These are phyloP conservation scores for Scheffersomyces spartinae DNA, from an alignment of 805 yeast species.

Conservation along the genomic window DNA sequence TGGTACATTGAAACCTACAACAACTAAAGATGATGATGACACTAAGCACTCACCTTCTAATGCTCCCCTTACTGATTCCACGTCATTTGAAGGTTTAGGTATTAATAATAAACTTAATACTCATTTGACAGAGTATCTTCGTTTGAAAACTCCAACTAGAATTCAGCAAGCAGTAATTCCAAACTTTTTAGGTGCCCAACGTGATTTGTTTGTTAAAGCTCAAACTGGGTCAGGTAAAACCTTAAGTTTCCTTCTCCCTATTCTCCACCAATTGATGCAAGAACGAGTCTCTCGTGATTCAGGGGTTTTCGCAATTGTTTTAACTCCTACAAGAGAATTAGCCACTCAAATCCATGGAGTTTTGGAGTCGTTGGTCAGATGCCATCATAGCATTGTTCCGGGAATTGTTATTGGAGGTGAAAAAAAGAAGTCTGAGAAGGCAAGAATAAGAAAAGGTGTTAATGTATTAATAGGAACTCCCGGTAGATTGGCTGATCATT, in stretches of 20 bases:
- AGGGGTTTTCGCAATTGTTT: slow-evolving; percentile 80
- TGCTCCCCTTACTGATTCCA: slow-evolving; percentile 68
- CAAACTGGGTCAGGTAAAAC: slow-evolving; percentile 99
- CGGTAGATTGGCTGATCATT: slow-evolving; percentile 89
- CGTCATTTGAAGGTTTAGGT: slow-evolving; percentile 65
- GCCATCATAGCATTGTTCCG: slow-evolving; percentile 85
- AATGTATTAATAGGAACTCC: slow-evolving; percentile 96
- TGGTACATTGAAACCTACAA: slow-evolving; percentile 47
- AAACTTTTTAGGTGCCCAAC: slow-evolving; percentile 30
- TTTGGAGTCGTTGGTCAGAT: slow-evolving; percentile 55
- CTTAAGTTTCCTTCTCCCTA: slow-evolving; percentile 74
- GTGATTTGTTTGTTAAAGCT: slow-evolving; percentile 83
- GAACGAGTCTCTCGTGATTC: slow-evolving; percentile 46
- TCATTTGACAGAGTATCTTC: slow-evolving; percentile 46
- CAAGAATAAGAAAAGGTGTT: slow-evolving; percentile 89
- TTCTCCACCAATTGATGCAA: slow-evolving; percentile 58
- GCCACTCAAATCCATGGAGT: slow-evolving; percentile 85
- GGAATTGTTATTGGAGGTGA: slow-evolving; percentile 98
- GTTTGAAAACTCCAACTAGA: slow-evolving; percentile 62
- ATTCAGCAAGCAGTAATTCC: slow-evolving; percentile 82
- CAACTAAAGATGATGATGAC: slow-evolving; percentile 27
- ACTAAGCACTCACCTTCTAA: slow-evolving; percentile 52
- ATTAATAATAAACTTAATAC: slow-evolving; percentile 39
- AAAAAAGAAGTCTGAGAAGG: slow-evolving; percentile 93
- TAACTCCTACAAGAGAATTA: slow-evolving; percentile 92